Evolutionary conservation across 2,329 filamentous ascomycete species (phyloP).

Genomic region (Metarhizium guizhouense): DNA sequence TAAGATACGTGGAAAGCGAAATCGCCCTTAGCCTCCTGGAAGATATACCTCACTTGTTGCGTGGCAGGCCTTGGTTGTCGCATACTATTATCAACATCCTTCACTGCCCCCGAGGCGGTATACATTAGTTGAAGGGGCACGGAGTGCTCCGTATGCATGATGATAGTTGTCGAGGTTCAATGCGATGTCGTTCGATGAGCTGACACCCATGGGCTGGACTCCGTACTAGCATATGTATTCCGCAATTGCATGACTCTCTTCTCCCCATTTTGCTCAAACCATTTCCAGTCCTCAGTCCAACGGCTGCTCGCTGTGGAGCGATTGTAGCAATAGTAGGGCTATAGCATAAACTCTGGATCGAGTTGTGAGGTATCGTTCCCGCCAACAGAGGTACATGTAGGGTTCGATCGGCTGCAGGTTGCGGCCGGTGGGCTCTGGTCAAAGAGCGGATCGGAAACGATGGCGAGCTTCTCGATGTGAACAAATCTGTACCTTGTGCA

Average conservation of each 20-base stretch:
- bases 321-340: not conserved
- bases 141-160: not conserved
- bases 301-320: not conserved
- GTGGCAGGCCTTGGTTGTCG: too few species aligned
- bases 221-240: not conserved
- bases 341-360: not conserved
- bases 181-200: not conserved
- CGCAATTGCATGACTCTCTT: not conserved
- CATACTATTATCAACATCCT: too few species aligned
- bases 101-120: too few species aligned
- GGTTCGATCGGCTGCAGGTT: constrained; percentile 1
- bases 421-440: not conserved
- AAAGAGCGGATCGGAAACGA: not conserved
- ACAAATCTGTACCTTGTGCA: not conserved
- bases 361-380: not conserved
- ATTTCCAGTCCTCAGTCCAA: not conserved
- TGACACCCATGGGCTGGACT: not conserved
- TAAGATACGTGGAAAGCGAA: too few species aligned
- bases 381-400: not conserved
- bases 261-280: not conserved
- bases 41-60: too few species aligned
- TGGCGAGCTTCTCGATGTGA: not conserved
- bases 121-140: too few species aligned
- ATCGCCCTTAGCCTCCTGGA: too few species aligned
- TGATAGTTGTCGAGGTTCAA: not conserved